Base-by-base conservation (phyloP, 129 eudicot genomes). In the Lonicera japonica region DNA sequence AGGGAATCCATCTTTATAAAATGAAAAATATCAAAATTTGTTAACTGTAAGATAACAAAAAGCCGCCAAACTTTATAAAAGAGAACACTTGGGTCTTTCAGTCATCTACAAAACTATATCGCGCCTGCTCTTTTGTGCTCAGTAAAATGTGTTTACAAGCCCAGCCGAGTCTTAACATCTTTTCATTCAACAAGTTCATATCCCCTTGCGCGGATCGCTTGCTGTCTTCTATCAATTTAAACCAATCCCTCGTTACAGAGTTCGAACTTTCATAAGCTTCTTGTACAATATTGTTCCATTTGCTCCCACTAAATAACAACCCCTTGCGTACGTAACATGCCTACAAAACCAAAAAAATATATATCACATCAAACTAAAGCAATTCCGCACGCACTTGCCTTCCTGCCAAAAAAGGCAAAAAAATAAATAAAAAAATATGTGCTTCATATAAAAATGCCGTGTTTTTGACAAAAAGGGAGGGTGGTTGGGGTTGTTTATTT, bases 281-380 rank as follows among this genome's bases (percentile, higher is more conserved):
- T 64, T 29, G 36, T 29, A 75, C 21, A 18, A 54, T 60, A 16
- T 54, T 57, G 56, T 64, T 63, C 76, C 77, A 66, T 38, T 58
- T 24, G 16, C 41, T 56, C 69, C 57, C 40, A 19, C 45, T 64
- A 22, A 17, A 38, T 23, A 70, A 50, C 46, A 86, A 67, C 47
- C 63, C 70, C 60, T 78, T 76, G 47, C 97, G 96, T 41, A 91
- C 56, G 67, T 87, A 70, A 72, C 95, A 84, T 0, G 90, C 90
- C 97, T 91, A 62, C 41, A 59, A 5, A 60, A 48, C 19, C 9
- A 43, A 9, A 53, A 11, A 10, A 23, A 64, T 21, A 40, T 10
- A 55, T 14, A 43, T 0, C 18, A 40, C 9, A 25, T 56, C 36
- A 12, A 3, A 12, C 51, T 15, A 45, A n/a, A 12, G 16, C 51